Evolutionary conservation across 2,329 filamentous ascomycete genomes (phyloP).

Genomic region (Tolypocladium album): DNA sequence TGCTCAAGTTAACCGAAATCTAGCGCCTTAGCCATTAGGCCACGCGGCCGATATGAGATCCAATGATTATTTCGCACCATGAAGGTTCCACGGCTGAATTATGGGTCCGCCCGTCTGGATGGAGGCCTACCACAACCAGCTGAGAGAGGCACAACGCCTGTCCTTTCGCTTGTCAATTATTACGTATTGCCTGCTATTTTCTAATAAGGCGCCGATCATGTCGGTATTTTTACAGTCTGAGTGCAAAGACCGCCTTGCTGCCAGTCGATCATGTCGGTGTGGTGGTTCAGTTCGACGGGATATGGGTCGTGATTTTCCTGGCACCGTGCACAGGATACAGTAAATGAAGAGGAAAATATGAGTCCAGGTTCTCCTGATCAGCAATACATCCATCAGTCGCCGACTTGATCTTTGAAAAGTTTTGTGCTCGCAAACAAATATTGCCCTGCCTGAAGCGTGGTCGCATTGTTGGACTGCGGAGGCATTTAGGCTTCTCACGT

Average conservation of each 20-base stretch:
- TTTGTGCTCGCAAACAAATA: no score
- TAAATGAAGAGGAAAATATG: no score
- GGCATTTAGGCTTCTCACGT: not conserved
- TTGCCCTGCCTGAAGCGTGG: not conserved
- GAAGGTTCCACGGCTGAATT: rapidly evolving
- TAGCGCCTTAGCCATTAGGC: slow-evolving; percentile 33
- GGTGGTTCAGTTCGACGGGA: not conserved
- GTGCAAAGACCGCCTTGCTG: not conserved
- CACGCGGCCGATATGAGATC: slow-evolving; percentile 23
- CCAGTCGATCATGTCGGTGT: not conserved
- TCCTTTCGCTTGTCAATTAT: not conserved
- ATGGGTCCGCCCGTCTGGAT: not conserved
- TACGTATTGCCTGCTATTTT: no score
- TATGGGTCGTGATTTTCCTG: not conserved
- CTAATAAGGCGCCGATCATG: not conserved
- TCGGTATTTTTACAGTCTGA: not conserved
- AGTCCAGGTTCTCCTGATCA: not conserved
- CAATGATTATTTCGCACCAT: not conserved
- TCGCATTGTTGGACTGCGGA: not conserved
- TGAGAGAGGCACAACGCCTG: not conserved
- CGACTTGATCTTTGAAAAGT: no score
- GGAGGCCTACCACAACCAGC: not conserved
- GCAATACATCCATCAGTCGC: not conserved
- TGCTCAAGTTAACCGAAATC: slow-evolving; percentile 22
- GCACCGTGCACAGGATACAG: no score